phyloP scores from a whole-genome alignment of 495 filamentous ascomycete species.

The Neurospora intermedia region DNA sequence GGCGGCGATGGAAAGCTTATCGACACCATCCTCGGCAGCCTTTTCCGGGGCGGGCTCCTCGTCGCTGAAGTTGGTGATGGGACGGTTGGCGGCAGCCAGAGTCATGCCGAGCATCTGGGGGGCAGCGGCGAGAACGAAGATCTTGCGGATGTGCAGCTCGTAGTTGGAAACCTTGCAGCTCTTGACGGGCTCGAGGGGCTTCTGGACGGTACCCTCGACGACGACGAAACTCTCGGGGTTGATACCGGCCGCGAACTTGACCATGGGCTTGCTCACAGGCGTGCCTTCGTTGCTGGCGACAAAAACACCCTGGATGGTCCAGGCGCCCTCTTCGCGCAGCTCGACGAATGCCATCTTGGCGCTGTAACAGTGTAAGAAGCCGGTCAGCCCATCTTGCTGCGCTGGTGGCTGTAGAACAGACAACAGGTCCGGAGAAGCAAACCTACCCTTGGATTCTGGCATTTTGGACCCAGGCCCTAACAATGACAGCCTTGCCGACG shows the following conservation, averaged over 20 bases:
- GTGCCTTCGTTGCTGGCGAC: constrained; percentile 44
- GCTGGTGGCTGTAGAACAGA: background rate
- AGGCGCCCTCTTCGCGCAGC: constrained; percentile 67
- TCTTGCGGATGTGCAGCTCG: constrained; percentile 80
- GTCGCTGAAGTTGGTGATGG: constrained; percentile 54
- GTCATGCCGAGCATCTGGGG: constrained; percentile 59
- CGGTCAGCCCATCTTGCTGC: background rate
- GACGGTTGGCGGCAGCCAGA: constrained; percentile 54
- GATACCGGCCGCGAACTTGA: constrained; percentile 70
- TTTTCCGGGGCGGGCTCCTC: constrained; percentile 38
- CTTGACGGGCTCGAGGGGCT: constrained; percentile 72
- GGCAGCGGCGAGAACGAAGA: constrained; percentile 53
- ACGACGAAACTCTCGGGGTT: constrained; percentile 75
- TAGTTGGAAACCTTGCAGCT: constrained; percentile 62
- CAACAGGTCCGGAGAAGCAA: background rate
- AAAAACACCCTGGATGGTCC: constrained; percentile 48
- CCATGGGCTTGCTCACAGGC: constrained; percentile 70
- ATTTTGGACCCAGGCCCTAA: constrained; percentile 82
- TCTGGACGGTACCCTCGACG: constrained; percentile 71
- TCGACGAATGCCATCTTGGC: constrained; percentile 90
- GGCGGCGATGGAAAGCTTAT: constrained; percentile 34
- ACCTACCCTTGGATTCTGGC: constrained; percentile 55
- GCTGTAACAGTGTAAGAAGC: constrained; percentile 17
- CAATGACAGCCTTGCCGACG: constrained; percentile 63
- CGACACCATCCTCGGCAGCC: constrained; percentile 43